phyloP scores from a whole-genome alignment of 2,329 filamentous ascomycete species.

The Sclerotinia nivalis region DNA sequence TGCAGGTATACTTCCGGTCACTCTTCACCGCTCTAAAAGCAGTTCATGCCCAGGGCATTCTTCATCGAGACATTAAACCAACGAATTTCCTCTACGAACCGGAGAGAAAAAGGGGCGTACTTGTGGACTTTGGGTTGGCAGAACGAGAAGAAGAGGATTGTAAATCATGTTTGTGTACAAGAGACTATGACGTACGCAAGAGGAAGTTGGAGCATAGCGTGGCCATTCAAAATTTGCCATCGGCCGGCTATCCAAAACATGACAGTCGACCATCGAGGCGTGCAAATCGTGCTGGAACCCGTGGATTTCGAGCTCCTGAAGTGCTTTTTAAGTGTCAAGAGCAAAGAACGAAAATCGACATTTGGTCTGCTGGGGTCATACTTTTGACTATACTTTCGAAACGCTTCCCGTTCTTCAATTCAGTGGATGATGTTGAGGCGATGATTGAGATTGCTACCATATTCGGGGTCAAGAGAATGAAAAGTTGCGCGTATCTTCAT shows the following conservation, averaged over 20 bases:
- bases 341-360: slow-evolving; percentile 90
- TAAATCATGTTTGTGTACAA: slow-evolving; percentile 76
- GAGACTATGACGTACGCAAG: slow-evolving; percentile 54
- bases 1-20: slow-evolving; percentile 84
- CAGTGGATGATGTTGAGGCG: slow-evolving; percentile 94
- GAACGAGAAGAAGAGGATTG: slow-evolving; percentile 77
- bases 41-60: slow-evolving; percentile 80
- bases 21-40: slow-evolving; percentile 82
- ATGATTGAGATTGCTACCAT: slow-evolving; percentile 97
- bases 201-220: slow-evolving; percentile 59
- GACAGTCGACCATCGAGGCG: slow-evolving; percentile 85
- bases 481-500: slow-evolving; percentile 76
- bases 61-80: slow-evolving; percentile 95
- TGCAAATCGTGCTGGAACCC: slow-evolving; percentile 90
- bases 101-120: slow-evolving; percentile 74
- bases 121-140: slow-evolving; percentile 98
- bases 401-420: slow-evolving; percentile 98
- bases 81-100: slow-evolving; percentile 97
- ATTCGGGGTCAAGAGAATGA: slow-evolving; percentile 85
- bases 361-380: slow-evolving; percentile 98
- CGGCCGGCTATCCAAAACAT: slow-evolving; percentile 79
- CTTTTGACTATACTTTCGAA: slow-evolving; percentile 89
- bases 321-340: slow-evolving; percentile 96
- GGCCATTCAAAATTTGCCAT: slow-evolving; percentile 54
- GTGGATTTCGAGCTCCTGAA: slow-evolving; percentile 94